Evolutionary conservation across 2,329 filamentous ascomycete genomes (phyloP), one percentile per base, ranked within the genome.

Genomic region (Fusarium redolens): DNA sequence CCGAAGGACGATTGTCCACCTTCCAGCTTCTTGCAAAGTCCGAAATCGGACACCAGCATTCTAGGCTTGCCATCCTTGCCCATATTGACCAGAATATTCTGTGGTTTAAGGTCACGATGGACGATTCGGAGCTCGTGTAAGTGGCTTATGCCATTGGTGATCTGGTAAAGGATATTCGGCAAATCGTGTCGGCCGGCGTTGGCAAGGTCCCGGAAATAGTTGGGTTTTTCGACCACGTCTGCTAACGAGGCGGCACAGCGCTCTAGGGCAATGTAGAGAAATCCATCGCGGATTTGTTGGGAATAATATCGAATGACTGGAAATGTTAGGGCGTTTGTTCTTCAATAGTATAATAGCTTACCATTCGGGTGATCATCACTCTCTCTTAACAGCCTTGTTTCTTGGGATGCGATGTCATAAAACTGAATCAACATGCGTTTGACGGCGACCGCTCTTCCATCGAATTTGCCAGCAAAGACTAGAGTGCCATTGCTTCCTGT

Each of bases 371-470:
- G 96, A 77, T 98, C 93, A 75, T 99, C 96, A 78, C 95, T 98
- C 81, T 98, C 95, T 68, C 97, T 89, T 15, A 99, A 84, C 58
- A 98, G 86, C 68, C 92, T 92, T 3, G 97, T 97, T 83, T 99
- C 96, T 78, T 97, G 95, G 15, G 94, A 95, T 1, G 96, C 96
- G 75, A 99, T 93, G 73, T 97, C 96, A 80, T 95, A 98, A 77
- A 98, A 98, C 75, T 97, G 94, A 38, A 96, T 94, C 68, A 98
- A 86, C 94, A 99, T 97, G 38, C 96, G 91, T 86, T 99, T 99
- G 52, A 99, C 94, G 2, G 96, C 96, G 31, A 99, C 96, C 48
- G 95, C 92, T 56, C 95, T 92, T 30, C 95, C 95, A 80, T 97
- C 96, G 80, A 97, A 98, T 60, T 92, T 93, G n/a, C 96, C 96